These are phyloP conservation scores for Pestalotiopsis sp. DNA, from an alignment of 2,329 filamentous ascomycete species.

Conservation along the genomic window DNA sequence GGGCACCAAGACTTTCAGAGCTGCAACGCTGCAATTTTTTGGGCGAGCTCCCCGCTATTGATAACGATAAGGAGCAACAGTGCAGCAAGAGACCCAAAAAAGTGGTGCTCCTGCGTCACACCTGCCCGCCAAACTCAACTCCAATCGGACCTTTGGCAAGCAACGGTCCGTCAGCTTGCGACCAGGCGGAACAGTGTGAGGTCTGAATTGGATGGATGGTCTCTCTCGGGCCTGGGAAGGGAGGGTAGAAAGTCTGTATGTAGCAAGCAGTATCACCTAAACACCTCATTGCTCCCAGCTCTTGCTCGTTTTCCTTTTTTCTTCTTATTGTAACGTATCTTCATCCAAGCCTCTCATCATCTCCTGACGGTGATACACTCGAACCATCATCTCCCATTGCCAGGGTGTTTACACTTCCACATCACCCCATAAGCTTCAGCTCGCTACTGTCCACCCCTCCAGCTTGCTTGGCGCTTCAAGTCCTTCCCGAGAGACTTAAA, in stretches of 20 bases:
- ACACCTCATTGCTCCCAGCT: neutral
- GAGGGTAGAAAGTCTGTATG: neutral
- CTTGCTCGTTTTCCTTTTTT: neutral
- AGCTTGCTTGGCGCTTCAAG: neutral
- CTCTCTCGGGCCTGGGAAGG: neutral
- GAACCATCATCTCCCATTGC: neutral
- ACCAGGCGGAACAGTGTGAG: neutral
- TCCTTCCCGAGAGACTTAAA: neutral
- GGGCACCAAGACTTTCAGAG: constrained; percentile 1
- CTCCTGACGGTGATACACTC: neutral
- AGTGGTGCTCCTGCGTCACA: constrained; percentile 12
- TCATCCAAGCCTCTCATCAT: neutral
- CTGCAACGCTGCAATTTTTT: constrained; percentile 4
- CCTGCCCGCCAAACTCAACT: constrained; percentile 10
- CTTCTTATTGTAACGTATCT: neutral
- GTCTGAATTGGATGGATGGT: neutral
- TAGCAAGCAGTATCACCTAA: neutral
- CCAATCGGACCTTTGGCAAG: constrained; percentile 14
- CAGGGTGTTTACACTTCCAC: neutral
- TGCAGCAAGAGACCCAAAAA: constrained; percentile 1
- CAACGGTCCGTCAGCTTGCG: neutral
- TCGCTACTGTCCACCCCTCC: neutral
- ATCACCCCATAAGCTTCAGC: neutral
- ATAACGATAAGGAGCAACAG: constrained; percentile 12
- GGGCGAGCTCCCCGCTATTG: constrained; percentile 11